Conservation (phyloP, 305 asterid species). For the Fraxinus sp. region DNA sequence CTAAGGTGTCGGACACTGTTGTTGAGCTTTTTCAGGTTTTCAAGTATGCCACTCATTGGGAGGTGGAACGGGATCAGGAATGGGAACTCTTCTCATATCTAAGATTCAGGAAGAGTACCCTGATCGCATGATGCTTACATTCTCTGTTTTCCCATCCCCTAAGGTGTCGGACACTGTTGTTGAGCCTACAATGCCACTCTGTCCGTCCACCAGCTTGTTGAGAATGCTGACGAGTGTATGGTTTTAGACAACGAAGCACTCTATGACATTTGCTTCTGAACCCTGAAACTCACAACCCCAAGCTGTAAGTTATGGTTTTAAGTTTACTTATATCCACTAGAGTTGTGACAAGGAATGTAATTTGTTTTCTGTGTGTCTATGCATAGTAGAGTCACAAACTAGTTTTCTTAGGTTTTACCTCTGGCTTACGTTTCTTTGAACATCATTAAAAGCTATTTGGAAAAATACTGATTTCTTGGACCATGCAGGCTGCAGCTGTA, state of each 20-base stretch:
- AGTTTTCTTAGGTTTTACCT: background rate
- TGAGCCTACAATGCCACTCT: slow-evolving; percentile 50
- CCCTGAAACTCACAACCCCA: slow-evolving; percentile 50
- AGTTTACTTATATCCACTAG: background rate
- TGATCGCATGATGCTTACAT: too few species aligned
- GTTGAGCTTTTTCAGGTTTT: slow-evolving; percentile 36
- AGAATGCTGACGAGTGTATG: slow-evolving; percentile 55
- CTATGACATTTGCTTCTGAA: slow-evolving; percentile 45
- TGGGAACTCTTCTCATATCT: slow-evolving; percentile 51
- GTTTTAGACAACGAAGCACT: slow-evolving; percentile 52
- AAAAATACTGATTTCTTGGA: background rate
- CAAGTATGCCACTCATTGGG: slow-evolving; percentile 50
- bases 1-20: too few species aligned
- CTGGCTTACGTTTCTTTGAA: background rate
- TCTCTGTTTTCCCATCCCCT: too few species aligned
- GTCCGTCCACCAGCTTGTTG: slow-evolving; percentile 51
- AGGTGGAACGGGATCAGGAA: slow-evolving; percentile 51
- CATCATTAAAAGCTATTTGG: background rate
- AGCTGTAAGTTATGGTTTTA: slow-evolving; percentile 34
- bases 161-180: slow-evolving; percentile 51
- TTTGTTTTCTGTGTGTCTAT: background rate
- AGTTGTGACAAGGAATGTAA: background rate
- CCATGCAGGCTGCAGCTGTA: background rate
- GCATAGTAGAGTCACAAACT: background rate
- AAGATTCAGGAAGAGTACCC: slow-evolving; percentile 52